Conservation (phyloP, 1,284 basidiomycete genomes). For the Rhodotorula sp. region DNA sequence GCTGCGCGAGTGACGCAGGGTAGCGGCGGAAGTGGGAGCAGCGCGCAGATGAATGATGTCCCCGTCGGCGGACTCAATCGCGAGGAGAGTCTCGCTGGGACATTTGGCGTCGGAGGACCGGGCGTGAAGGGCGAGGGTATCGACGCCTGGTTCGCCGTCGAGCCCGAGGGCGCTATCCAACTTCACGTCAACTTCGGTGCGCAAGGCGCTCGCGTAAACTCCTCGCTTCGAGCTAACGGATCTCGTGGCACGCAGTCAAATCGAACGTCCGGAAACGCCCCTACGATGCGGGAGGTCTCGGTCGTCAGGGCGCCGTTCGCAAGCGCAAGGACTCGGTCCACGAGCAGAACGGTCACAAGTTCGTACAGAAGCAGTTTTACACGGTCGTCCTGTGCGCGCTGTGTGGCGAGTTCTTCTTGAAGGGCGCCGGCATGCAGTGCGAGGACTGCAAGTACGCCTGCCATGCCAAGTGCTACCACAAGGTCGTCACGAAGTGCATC, state of each 20-base stretch:
- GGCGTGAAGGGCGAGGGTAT: slow-evolving; percentile 58
- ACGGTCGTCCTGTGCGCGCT: slow-evolving; percentile 92
- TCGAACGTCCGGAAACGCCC: slow-evolving; percentile 94
- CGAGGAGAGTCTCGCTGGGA: slow-evolving; percentile 7
- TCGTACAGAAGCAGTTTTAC: slow-evolving; percentile 96
- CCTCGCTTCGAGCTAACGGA: not conserved
- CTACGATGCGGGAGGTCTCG: slow-evolving; percentile 82
- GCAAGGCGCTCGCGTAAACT: slow-evolving; percentile 46
- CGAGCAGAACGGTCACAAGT: slow-evolving; percentile 99
- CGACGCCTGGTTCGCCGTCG: slow-evolving; percentile 95
- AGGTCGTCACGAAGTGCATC: slow-evolving; percentile 99
- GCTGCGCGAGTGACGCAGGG: slow-evolving; percentile 55
- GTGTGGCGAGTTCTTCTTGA: slow-evolving; percentile 95
- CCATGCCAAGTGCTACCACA: slow-evolving; percentile 98
- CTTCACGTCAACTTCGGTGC: slow-evolving; percentile 84
- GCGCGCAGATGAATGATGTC: not conserved
- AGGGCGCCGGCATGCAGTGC: slow-evolving; percentile 96
- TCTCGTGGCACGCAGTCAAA: slow-evolving; percentile 63
- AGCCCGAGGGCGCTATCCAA: slow-evolving; percentile 91
- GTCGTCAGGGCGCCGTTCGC: slow-evolving; percentile 94
- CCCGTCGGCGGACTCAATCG: slow-evolving; percentile 6
- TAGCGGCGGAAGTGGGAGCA: slow-evolving; percentile 18
- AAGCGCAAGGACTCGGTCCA: slow-evolving; percentile 98
- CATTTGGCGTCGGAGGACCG: slow-evolving; percentile 16
- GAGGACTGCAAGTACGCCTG: slow-evolving; percentile 99